Percentiles rank a stretch among this genome's conserved stretches.
phyloP scores from a whole-genome alignment of 345 rosid species.

The Eucalyptus urophylla region DNA sequence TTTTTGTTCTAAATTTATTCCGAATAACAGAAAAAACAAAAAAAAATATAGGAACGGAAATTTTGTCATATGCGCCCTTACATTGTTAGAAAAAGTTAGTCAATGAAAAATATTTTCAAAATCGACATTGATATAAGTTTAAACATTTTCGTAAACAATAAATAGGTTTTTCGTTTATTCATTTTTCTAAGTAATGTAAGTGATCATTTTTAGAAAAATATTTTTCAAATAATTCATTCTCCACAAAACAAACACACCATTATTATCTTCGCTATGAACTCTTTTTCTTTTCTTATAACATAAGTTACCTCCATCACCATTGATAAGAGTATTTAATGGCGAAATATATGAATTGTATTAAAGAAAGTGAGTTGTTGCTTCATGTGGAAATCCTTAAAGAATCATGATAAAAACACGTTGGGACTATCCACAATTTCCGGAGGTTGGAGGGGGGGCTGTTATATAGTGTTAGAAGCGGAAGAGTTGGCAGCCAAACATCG shows the following conservation, averaged over 20 bases:
- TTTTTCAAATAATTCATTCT: too few relatives aligned
- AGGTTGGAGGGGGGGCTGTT: neutral
- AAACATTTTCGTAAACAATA: too few relatives aligned
- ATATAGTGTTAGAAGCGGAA: neutral
- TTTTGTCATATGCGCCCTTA: accelerated
- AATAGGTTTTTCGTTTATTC: too few relatives aligned
- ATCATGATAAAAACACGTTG: neutral
- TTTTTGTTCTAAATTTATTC: too few relatives aligned
- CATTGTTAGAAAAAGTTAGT: too few relatives aligned
- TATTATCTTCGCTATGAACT: neutral
- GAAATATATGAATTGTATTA: neutral
- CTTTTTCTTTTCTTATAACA: neutral
- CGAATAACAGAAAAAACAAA: too few relatives aligned
- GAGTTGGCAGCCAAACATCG: neutral
- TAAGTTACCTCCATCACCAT: neutral
- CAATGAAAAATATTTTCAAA: neutral
- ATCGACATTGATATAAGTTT: neutral
- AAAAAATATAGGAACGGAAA: too few relatives aligned
- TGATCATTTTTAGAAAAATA: too few relatives aligned
- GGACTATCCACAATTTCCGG: neutral
- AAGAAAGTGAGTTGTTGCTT: neutral
- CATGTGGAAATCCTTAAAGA: neutral
- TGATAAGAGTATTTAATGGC: neutral
- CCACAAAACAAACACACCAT: too few relatives aligned
- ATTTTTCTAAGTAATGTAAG: too few relatives aligned